phyloP scores from a whole-genome alignment of 768 basidiomycete genomes.

The Daedaleopsis sinensis region DNA sequence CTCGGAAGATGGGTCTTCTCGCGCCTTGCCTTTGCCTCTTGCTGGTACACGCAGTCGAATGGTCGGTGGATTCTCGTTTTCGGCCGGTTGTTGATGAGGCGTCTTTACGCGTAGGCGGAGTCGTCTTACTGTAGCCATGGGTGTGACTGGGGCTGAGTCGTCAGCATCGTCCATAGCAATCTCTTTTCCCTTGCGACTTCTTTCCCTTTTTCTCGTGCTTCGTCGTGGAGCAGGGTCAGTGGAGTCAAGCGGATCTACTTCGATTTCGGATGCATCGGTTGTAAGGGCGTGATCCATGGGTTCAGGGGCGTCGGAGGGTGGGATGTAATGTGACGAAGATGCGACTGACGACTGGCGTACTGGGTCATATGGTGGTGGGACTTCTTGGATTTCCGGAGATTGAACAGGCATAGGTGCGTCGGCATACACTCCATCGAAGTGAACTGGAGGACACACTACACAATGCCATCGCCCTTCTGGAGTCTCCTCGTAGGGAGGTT shows the following conservation, averaged over 20 bases:
- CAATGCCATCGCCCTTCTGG: constrained; percentile 84
- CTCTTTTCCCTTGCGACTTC: constrained; percentile 31
- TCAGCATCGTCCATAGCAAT: constrained; percentile 25
- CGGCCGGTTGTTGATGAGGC: constrained; percentile 30
- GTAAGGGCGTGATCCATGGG: constrained; percentile 22
- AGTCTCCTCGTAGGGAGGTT: constrained; percentile 67
- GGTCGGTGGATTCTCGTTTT: constrained; percentile 29
- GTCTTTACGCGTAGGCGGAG: constrained; percentile 48
- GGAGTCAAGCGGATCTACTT: constrained; percentile 37
- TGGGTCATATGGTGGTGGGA: neutral
- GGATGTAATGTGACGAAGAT: constrained; percentile 40
- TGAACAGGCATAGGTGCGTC: constrained; percentile 2
- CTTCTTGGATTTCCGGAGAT: constrained; percentile 6
- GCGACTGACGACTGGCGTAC: constrained; percentile 45
- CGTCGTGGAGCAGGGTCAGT: constrained; percentile 29
- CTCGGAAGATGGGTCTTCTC: constrained; percentile 51
- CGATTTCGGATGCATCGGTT: constrained; percentile 35
- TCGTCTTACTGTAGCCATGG: constrained; percentile 40
- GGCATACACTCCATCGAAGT: constrained; percentile 13
- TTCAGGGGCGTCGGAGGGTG: constrained; percentile 4
- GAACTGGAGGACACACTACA: constrained; percentile 55
- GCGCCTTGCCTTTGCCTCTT: constrained; percentile 71
- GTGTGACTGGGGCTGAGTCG: constrained; percentile 18
- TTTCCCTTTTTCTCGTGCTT: constrained; percentile 38
- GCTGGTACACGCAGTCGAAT: constrained; percentile 59